phyloP scores from a whole-genome alignment of 1,284 basidiomycete species.

The Fomitopsis pinicola region DNA sequence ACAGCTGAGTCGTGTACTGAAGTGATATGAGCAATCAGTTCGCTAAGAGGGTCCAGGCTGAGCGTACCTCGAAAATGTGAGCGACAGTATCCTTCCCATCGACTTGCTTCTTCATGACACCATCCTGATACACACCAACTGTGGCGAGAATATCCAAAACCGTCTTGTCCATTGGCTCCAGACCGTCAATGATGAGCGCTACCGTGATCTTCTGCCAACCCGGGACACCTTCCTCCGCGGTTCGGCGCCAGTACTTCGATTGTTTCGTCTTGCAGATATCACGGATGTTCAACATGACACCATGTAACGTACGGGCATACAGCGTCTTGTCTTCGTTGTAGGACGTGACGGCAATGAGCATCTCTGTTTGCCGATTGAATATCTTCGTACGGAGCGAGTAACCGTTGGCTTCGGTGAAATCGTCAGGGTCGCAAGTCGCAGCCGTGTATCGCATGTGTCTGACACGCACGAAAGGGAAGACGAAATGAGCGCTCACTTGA shows the following conservation, averaged over 20 bases:
- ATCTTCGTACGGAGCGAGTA: constrained; percentile 80
- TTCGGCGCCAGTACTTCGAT: constrained; percentile 89
- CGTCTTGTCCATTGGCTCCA: constrained; percentile 95
- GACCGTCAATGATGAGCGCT: constrained; percentile 89
- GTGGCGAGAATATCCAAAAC: constrained; percentile 87
- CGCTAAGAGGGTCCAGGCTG: neutral
- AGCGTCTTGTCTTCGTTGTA: constrained; percentile 94
- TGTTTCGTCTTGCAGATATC: constrained; percentile 97
- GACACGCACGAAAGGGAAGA: neutral
- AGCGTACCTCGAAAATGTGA: constrained; percentile 80
- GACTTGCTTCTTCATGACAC: constrained; percentile 92
- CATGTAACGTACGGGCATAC: constrained; percentile 89
- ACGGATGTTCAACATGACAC: constrained; percentile 97
- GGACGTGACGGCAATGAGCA: constrained; percentile 89
- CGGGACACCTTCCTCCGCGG: constrained; percentile 82
- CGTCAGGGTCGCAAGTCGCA: constrained; percentile 93
- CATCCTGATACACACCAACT: constrained; percentile 89
- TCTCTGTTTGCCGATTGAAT: constrained; percentile 88
- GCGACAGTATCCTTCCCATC: constrained; percentile 93
- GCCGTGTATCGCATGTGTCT: constrained; percentile 92
- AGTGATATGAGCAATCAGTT: neutral
- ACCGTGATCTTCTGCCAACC: constrained; percentile 94
- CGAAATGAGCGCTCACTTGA: neutral
- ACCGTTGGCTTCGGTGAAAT: constrained; percentile 81
- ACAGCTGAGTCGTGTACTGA: constrained; percentile 88